Conservation (phyloP, 2,329 filamentous ascomycete genomes). For the Penicillium sp. region DNA sequence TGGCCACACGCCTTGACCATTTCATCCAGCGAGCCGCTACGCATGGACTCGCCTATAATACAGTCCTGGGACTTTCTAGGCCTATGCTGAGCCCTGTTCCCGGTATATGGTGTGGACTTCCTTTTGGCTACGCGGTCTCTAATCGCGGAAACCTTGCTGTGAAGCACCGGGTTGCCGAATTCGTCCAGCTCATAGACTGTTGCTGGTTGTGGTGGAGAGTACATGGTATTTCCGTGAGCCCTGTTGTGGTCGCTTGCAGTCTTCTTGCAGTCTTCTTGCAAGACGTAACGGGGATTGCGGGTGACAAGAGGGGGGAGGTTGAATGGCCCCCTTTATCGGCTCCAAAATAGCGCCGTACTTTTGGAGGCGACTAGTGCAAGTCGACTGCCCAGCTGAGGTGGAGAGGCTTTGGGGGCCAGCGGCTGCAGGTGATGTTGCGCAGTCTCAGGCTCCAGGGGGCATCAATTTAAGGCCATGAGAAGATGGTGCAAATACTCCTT, state of each 20-base stretch:
- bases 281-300: constrained; percentile 1
- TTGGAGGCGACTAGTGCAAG: background rate
- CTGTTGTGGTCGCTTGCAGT: constrained; percentile 1
- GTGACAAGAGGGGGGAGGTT: background rate
- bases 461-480: too few species aligned
- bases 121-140: constrained; percentile 3
- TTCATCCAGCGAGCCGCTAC: constrained; percentile 9
- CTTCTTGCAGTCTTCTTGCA: background rate
- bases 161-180: constrained; percentile 4
- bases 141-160: constrained; percentile 2
- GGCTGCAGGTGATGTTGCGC: background rate
- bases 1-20: constrained; percentile 8
- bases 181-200: constrained; percentile 4
- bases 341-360: constrained; percentile 2
- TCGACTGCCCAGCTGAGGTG: constrained; percentile 1
- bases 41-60: constrained; percentile 9
- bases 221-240: constrained; percentile 1
- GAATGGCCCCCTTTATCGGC: constrained; percentile 1
- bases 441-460: background rate
- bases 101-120: constrained; percentile 2
- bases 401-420: constrained; percentile 2
- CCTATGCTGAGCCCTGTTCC: constrained; percentile 2
- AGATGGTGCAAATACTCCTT: too few species aligned
- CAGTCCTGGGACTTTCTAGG: background rate
- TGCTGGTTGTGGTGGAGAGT: constrained; percentile 4